Percentiles rank a stretch among this genome's conserved stretches.
Conservation (phyloP, 768 basidiomycete genomes). For the Chalciporus chontae region DNA sequence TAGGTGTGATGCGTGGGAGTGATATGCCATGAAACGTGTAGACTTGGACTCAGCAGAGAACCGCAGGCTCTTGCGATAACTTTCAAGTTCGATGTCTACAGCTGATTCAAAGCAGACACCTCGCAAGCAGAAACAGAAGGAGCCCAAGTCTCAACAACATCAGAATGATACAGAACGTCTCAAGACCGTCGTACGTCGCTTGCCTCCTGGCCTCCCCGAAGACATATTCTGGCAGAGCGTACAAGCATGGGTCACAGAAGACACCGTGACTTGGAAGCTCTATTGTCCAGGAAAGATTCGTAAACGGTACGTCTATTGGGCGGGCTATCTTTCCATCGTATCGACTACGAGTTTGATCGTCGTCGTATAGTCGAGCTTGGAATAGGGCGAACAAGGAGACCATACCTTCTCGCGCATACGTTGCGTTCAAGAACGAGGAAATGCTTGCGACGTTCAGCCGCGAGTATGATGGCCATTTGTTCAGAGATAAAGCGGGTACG, state of each 20-base stretch:
- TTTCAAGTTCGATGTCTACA: slow-evolving; percentile 17
- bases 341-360: background rate
- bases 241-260: slow-evolving; percentile 75
- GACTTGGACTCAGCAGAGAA: background rate
- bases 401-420: slow-evolving; percentile 84
- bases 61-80: background rate
- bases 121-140: slow-evolving; percentile 31
- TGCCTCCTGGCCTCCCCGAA: slow-evolving; percentile 91
- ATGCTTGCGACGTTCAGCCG: slow-evolving; percentile 68
- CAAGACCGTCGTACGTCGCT: slow-evolving; percentile 83
- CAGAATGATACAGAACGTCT: slow-evolving; percentile 51
- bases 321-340: too few species aligned
- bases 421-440: slow-evolving; percentile 80
- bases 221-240: slow-evolving; percentile 93
- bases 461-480: slow-evolving; percentile 89
- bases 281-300: slow-evolving; percentile 67
- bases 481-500: slow-evolving; percentile 85
- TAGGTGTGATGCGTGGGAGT: slow-evolving; percentile 6
- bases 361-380: background rate
- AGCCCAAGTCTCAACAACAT: slow-evolving; percentile 28
- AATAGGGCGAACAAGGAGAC: slow-evolving; percentile 79
- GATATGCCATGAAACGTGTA: background rate
- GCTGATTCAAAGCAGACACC: slow-evolving; percentile 16
- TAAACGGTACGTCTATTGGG: slow-evolving; percentile 51
- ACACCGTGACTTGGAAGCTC: slow-evolving; percentile 62